These are phyloP conservation scores for Adansonia digitata DNA, from an alignment of 345 rosid genomes.

Conservation along the genomic window DNA sequence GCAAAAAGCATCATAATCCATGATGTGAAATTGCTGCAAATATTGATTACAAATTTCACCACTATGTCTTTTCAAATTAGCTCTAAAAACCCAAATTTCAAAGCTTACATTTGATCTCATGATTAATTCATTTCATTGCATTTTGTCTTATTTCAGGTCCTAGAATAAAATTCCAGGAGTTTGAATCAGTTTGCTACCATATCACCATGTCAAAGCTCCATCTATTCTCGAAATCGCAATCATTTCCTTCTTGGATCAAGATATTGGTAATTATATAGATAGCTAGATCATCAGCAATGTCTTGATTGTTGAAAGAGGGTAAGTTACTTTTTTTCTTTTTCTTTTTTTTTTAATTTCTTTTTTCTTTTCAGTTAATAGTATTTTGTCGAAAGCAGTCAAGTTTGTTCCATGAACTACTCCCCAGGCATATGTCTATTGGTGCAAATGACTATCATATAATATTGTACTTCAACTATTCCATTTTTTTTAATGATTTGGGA, in stretches of 20 bases:
- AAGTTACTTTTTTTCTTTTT: conserved; percentile 20
- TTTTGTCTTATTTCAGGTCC: conserved; percentile 23
- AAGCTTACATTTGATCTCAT: not conserved
- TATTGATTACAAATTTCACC: not conserved
- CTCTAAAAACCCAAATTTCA: not conserved
- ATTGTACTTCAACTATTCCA: not conserved
- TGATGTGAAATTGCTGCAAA: not conserved
- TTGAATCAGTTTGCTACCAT: not conserved
- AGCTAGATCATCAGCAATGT: conserved; percentile 18
- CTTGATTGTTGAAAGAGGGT: conserved; percentile 23
- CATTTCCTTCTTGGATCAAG: conserved; percentile 17
- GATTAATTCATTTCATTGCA: not conserved
- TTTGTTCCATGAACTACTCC: conserved; percentile 14
- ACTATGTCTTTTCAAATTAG: not conserved
- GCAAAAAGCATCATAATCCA: not conserved
- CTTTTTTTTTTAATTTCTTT: not conserved
- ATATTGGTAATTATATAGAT: not conserved
- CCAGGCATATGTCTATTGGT: conserved; percentile 13
- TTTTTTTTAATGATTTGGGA: not conserved
- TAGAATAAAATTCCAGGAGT: conserved; percentile 14
- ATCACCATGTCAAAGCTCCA: no score
- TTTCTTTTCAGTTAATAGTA: not conserved
- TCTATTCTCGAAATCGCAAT: no score
- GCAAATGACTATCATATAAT: not conserved
- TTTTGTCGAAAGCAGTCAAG: conserved; percentile 10